These are phyloP conservation scores for Saccharomycopsis hybrid DNA, from an alignment of 1,139 yeast species.

Conservation along the genomic window DNA sequence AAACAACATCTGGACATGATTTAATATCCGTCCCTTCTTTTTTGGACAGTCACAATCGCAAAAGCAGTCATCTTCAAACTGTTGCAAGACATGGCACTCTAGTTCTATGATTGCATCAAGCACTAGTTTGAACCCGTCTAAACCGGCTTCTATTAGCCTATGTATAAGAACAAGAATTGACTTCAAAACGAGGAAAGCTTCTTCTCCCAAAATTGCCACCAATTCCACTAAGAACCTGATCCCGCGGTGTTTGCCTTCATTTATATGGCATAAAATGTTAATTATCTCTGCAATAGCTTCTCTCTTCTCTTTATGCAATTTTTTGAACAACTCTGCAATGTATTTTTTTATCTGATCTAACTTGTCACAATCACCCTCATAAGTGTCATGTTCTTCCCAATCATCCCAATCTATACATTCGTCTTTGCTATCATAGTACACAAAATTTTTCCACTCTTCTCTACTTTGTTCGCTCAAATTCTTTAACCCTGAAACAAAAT, in stretches of 20 bases:
- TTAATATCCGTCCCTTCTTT: conserved; percentile 8
- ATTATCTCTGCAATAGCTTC: conserved; percentile 8
- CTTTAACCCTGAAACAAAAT: conserved; percentile 7
- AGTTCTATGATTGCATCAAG: conserved; percentile 8
- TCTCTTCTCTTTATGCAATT: conserved; percentile 4
- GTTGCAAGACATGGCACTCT: conserved; percentile 6
- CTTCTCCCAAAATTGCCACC: conserved; percentile 10
- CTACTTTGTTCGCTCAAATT: conserved; percentile 6
- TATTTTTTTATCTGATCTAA: conserved; percentile 11
- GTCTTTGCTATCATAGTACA: conserved; percentile 17
- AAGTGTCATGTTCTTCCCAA: conserved; percentile 10
- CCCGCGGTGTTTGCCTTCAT: conserved; percentile 17
- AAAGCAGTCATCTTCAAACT: conserved; percentile 14
- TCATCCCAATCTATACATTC: conserved; percentile 14
- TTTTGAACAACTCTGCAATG: neutral
- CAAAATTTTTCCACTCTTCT: conserved; percentile 12
- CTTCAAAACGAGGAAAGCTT: conserved; percentile 10
- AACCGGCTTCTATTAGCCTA: conserved; percentile 14
- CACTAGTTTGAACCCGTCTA: conserved; percentile 16
- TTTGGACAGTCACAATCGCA: conserved; percentile 18
- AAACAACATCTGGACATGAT: conserved; percentile 9
- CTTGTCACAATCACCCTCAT: conserved; percentile 16
- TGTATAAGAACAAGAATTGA: conserved; percentile 10
- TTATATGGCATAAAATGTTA: conserved; percentile 9
- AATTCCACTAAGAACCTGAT: conserved; percentile 7